phyloP scores from a whole-genome alignment of 306 rosid species.

The Abrus precatorius region DNA sequence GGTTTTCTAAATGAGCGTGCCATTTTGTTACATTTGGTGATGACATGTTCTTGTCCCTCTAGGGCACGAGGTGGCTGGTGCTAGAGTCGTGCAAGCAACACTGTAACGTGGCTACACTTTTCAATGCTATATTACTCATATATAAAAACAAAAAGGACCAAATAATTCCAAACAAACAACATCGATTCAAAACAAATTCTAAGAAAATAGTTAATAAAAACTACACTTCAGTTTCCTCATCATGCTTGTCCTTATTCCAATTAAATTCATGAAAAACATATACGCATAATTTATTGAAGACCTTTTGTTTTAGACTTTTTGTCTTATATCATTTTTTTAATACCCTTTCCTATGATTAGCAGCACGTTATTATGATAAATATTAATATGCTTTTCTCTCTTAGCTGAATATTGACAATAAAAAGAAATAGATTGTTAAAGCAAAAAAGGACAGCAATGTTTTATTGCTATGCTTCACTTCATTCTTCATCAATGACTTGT shows the following conservation, averaged over 20 bases:
- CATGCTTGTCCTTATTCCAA: background rate
- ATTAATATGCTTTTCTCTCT: no score
- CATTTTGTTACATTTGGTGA: background rate
- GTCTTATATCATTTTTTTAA: no score
- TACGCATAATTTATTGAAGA: no score
- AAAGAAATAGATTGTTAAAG: no score
- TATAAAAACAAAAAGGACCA: background rate
- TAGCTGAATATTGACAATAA: no score
- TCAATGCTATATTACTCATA: background rate
- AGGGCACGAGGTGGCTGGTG: background rate
- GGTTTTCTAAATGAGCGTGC: background rate
- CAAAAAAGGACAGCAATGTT: no score
- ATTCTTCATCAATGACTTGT: no score
- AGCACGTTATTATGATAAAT: no score
- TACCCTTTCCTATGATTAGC: no score
- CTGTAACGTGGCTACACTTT: background rate
- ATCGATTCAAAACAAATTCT: background rate
- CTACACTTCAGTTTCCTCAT: background rate
- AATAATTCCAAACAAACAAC: background rate
- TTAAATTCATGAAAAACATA: no score
- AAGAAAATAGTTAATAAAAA: background rate
- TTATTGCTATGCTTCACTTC: no score
- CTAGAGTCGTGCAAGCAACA: constrained; percentile 36
- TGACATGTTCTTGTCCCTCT: background rate
- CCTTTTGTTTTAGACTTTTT: no score